Evolutionary conservation across 2,329 filamentous ascomycete genomes (phyloP).

Genomic region (Pyricularia pennisetigena): DNA sequence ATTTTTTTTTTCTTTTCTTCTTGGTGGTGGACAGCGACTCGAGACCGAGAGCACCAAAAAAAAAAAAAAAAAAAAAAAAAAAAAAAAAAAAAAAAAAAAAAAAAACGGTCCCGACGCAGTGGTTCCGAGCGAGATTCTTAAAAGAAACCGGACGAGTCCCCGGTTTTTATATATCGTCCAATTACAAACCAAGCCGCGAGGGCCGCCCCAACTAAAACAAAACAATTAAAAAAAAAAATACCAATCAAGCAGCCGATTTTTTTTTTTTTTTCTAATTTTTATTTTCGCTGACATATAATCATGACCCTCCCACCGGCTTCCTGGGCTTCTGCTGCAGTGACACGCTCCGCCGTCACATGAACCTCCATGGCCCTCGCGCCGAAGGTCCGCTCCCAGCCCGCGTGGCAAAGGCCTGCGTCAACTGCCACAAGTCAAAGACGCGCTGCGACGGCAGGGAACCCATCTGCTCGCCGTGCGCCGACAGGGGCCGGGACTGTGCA

Average conservation of each 20-base stretch:
- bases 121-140: neutral
- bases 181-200: neutral
- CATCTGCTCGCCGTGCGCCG: neutral
- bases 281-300: neutral
- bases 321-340: neutral
- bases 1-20: too few relatives aligned
- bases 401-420: neutral
- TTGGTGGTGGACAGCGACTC: too few relatives aligned
- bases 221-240: neutral
- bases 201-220: neutral
- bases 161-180: neutral
- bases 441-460: constrained; percentile 1
- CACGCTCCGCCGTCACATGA: constrained; percentile 5
- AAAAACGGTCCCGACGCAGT: neutral
- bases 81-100: neutral
- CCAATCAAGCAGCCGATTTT: neutral
- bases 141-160: neutral
- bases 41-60: too few relatives aligned
- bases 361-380: neutral
- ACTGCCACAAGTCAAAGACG: constrained; percentile 4
- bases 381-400: neutral
- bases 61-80: too few relatives aligned
- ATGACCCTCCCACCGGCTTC: neutral
- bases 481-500: neutral
- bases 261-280: neutral